Conservation (phyloP, 805 yeast species). For the Suhomyces xylopsoci region DNA sequence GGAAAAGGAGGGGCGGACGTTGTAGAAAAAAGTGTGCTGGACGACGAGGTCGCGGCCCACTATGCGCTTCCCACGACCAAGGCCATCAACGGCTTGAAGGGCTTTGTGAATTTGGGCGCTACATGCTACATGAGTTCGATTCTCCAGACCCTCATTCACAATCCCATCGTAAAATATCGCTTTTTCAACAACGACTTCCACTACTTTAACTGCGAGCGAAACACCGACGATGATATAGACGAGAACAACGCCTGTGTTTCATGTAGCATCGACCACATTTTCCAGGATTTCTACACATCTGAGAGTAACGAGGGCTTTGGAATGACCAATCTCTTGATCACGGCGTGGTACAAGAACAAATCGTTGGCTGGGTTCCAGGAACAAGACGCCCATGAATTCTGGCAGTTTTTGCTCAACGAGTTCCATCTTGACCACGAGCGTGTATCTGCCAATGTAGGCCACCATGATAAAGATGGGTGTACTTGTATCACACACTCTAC, state of each 20-base stretch:
- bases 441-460: slow-evolving; percentile 1
- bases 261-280: slow-evolving; percentile 80
- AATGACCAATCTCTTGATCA: slow-evolving; percentile 71
- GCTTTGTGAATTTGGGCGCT: slow-evolving; percentile 91
- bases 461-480: slow-evolving; percentile 39
- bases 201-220: slow-evolving; percentile 47
- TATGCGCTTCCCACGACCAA: slow-evolving; percentile 43
- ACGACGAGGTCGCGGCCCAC: slow-evolving; percentile 3
- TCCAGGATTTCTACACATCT: slow-evolving; percentile 69
- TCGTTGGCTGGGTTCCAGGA: slow-evolving; percentile 93
- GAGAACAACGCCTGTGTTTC: slow-evolving; percentile 59
- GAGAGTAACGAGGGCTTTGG: slow-evolving; percentile 68
- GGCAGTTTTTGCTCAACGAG: slow-evolving; percentile 88
- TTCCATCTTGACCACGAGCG: slow-evolving; percentile 54
- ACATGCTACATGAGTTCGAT: slow-evolving; percentile 96
- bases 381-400: slow-evolving; percentile 98
- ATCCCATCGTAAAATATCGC: slow-evolving; percentile 78
- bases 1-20: not conserved
- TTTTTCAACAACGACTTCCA: slow-evolving; percentile 72
- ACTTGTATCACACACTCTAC: slow-evolving; percentile 78
- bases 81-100: slow-evolving; percentile 77
- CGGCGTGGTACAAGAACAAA: slow-evolving; percentile 83
- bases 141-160: slow-evolving; percentile 85
- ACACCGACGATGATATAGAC: slow-evolving; percentile 25
- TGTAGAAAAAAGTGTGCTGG: not conserved